Base-by-base conservation (phyloP, 768 basidiomycete genomes). In the Mycena chlorophos region DNA sequence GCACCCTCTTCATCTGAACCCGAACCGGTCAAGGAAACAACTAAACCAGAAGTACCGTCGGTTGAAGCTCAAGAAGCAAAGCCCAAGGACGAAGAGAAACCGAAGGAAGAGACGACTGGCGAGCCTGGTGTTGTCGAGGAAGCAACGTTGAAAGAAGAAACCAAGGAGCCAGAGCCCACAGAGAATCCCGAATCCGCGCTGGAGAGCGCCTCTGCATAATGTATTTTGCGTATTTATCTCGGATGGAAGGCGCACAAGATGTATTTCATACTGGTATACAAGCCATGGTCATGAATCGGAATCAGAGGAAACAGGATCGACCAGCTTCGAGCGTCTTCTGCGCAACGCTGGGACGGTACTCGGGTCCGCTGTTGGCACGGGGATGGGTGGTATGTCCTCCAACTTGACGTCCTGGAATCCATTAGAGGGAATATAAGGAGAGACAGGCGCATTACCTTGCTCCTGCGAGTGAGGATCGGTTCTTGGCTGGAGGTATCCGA, bases 271-370 rank as follows among this genome's bases (percentile, higher is more conserved):
- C 39, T 45, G 26, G 20, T 49, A 25, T 20, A 38, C 49, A 37
- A 26, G 6, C 16, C 30, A 26, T 49, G 25, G 26, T 59, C 54
- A 73, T 34, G 61, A 62, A 39, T 70, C 71, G 26, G 66, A 71
- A 29, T 73, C 72, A 17, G 71, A 68, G 19, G 60, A 54, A 39
- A 63, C 60, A 19, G 59, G 53, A 57, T 75, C 70, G 50, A 68
- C 65, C 42, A 69, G 63, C 62, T 74, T 75, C 49, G 81, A 81
- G 17, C 72, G 72, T 34, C 82, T 79, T 49, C 78, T 73, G 50
- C 79, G 76, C 26, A 83, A 65, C 31, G 75, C 65, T 50, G 65
- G 40, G 20, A 19, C 22, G 8, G 40, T 8, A 8, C 17, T 8
- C 31, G 8, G 13, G n/a, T 42, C 22, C 13, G 14, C 20, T 14